phyloP scores from a whole-genome alignment of 768 basidiomycete genomes.

The Tephrocybe rancida region DNA sequence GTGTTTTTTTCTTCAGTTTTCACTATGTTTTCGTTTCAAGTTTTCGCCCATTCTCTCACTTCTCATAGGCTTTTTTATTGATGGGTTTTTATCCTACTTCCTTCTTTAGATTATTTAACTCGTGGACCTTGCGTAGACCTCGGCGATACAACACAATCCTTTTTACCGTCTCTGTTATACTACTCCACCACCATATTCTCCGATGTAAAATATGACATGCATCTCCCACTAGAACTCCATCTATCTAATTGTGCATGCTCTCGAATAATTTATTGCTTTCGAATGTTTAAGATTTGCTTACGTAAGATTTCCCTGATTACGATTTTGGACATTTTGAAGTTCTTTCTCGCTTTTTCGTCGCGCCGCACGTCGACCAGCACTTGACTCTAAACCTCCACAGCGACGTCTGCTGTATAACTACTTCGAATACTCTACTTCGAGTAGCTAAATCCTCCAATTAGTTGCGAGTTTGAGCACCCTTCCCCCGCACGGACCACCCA shows the following conservation, averaged over 20 bases:
- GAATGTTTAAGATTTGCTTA: background rate
- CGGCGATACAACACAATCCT: too few species aligned
- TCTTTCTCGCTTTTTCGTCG: background rate
- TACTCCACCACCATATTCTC: background rate
- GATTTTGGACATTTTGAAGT: background rate
- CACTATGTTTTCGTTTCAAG: background rate
- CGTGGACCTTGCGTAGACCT: too few species aligned
- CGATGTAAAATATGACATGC: too few species aligned
- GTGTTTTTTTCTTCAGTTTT: background rate
- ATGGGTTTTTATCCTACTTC: too few species aligned
- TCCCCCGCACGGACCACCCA: constrained; percentile 9
- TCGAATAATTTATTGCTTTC: too few species aligned
- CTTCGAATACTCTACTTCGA: background rate
- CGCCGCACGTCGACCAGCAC: background rate
- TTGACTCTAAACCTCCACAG: background rate
- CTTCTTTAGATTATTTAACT: too few species aligned
- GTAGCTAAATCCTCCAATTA: background rate
- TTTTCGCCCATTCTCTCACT: too few species aligned
- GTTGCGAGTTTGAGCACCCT: background rate
- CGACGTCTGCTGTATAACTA: background rate
- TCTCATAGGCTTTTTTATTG: too few species aligned
- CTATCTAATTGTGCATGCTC: too few species aligned
- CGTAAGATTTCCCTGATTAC: background rate
- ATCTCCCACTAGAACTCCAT: too few species aligned
- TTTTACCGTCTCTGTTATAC: background rate